Percentiles rank a stretch among this genome's conserved stretches.
Conservation (phyloP, 2,329 filamentous ascomycete species). For the Lecanicillium sp. region DNA sequence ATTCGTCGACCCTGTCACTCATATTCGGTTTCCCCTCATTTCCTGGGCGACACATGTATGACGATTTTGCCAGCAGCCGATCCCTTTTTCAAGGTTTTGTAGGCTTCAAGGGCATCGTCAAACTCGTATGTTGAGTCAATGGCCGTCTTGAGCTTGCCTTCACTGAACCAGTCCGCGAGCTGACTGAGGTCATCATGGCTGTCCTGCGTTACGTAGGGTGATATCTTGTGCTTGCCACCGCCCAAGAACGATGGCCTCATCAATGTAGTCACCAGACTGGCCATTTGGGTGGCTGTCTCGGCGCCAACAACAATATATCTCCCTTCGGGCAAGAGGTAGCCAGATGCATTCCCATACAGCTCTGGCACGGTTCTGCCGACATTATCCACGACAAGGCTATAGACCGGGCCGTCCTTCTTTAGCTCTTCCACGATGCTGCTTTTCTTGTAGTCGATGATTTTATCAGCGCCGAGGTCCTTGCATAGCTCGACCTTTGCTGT, state of each 20-base stretch:
- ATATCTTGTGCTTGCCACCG: constrained; percentile 33
- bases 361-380: constrained; percentile 23
- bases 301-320: constrained; percentile 44
- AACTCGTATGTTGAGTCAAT: constrained; percentile 49
- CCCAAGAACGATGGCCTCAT: constrained; percentile 27
- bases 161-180: constrained; percentile 46
- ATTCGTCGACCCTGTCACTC: too few species aligned
- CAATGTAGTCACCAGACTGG: constrained; percentile 17
- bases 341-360: constrained; percentile 43
- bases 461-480: constrained; percentile 53
- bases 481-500: constrained; percentile 50
- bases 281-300: constrained; percentile 15
- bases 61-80: constrained; percentile 56
- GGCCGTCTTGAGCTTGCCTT: constrained; percentile 49
- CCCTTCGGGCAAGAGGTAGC: constrained; percentile 40
- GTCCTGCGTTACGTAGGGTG: constrained; percentile 30
- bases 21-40: too few species aligned
- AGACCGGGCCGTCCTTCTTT: constrained; percentile 33
- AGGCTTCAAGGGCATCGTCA: constrained; percentile 48
- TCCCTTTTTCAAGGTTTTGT: constrained; percentile 49
- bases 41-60: constrained; percentile 11
- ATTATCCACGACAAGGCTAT: constrained; percentile 45
- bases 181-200: constrained; percentile 37
- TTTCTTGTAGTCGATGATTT: constrained; percentile 55
- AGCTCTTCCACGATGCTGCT: constrained; percentile 32